Evolutionary conservation across 805 yeast species (phyloP).

Genomic region (Teunomyces panamensis): DNA sequence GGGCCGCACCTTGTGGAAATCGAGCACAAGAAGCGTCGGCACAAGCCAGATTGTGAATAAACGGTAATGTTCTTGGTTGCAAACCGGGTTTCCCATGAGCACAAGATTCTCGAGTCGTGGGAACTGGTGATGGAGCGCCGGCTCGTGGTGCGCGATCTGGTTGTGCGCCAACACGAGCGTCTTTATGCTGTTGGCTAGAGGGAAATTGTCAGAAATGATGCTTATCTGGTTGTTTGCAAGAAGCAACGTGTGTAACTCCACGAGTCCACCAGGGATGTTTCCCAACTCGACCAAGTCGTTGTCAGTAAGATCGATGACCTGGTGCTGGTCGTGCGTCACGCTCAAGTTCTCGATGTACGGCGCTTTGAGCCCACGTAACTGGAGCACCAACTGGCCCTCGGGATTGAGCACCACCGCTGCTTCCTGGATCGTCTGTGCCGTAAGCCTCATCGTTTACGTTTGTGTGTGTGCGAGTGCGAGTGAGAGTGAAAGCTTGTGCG

Average conservation of each 20-base stretch:
- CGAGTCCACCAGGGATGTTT: slow-evolving; percentile 41
- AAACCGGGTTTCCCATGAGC: slow-evolving; percentile 58
- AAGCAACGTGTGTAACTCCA: slow-evolving; percentile 50
- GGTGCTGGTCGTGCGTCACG: slow-evolving; percentile 32
- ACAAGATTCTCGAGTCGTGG: slow-evolving; percentile 46
- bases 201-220: slow-evolving; percentile 30
- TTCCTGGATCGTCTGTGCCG: slow-evolving; percentile 25
- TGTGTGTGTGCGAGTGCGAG: too few species aligned
- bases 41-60: slow-evolving; percentile 54
- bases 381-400: slow-evolving; percentile 32
- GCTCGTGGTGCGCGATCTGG: slow-evolving; percentile 42
- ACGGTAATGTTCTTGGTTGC: slow-evolving; percentile 53
- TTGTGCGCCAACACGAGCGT: slow-evolving; percentile 54
- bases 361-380: slow-evolving; percentile 31
- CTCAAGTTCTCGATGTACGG: slow-evolving; percentile 36
- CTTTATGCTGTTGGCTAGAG: slow-evolving; percentile 40
- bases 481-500: too few species aligned
- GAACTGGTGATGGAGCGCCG: slow-evolving; percentile 32
- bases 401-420: slow-evolving; percentile 36
- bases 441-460: slow-evolving; percentile 28
- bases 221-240: slow-evolving; percentile 62
- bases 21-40: slow-evolving; percentile 64
- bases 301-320: slow-evolving; percentile 69
- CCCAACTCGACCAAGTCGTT: slow-evolving; percentile 62
- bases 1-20: slow-evolving; percentile 60